Percentiles rank a stretch among this genome's conserved stretches.
phyloP scores from a whole-genome alignment of 2,329 filamentous ascomycete genomes.

The Xylaria digitata region DNA sequence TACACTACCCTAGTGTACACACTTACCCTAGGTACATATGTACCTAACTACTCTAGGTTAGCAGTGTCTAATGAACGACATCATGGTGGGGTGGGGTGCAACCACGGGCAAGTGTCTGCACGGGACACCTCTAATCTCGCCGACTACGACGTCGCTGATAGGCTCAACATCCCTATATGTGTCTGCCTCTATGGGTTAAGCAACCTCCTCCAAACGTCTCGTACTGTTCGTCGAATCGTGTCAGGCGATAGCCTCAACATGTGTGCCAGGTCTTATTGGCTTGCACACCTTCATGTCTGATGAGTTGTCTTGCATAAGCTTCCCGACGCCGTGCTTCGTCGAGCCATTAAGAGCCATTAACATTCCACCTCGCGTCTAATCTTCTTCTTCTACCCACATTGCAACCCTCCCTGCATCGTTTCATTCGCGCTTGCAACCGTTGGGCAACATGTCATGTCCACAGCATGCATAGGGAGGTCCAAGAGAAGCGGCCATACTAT shows the following conservation, averaged over 20 bases:
- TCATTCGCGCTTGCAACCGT: conserved; percentile 44
- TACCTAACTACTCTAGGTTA: not conserved
- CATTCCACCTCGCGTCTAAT: conserved; percentile 39
- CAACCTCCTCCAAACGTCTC: conserved; percentile 19
- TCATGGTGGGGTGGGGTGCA: conserved; percentile 21
- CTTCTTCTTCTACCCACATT: conserved; percentile 42
- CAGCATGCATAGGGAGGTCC: conserved; percentile 9
- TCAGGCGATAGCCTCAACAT: conserved; percentile 45
- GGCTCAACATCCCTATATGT: conserved; percentile 2
- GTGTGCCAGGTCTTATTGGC: conserved; percentile 26
- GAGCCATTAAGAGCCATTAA: conserved; percentile 45
- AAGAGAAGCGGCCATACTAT: conserved; percentile 13
- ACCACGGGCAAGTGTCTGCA: conserved; percentile 8
- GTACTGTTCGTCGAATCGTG: conserved; percentile 29
- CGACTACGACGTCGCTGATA: conserved; percentile 9
- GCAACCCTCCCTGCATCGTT: conserved; percentile 40
- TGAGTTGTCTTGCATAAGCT: conserved; percentile 48
- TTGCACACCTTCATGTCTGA: conserved; percentile 39
- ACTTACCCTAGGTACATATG: not conserved
- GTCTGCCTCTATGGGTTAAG: conserved; percentile 3
- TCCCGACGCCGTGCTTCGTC: conserved; percentile 38
- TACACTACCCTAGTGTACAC: too few species aligned
- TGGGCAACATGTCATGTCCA: conserved; percentile 38
- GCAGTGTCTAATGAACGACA: too few species aligned
- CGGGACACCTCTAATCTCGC: conserved; percentile 28